These are phyloP conservation scores for Clarkia xantiana DNA, from an alignment of 345 rosid species.

Conservation along the genomic window DNA sequence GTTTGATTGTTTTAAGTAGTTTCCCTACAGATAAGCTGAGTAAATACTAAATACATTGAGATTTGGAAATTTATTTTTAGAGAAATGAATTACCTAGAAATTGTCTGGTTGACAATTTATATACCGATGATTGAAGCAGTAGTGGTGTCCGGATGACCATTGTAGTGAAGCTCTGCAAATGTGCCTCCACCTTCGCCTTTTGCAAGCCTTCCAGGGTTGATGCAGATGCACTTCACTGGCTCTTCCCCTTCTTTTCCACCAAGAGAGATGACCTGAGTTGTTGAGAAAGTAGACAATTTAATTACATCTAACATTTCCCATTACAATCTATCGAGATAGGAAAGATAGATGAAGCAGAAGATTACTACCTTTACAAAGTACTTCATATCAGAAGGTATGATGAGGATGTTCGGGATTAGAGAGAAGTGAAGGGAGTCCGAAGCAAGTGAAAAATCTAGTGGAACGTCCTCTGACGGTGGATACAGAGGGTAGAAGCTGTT, in stretches of 20 bases:
- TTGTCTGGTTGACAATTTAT: conserved; percentile 11
- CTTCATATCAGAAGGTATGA: conserved; percentile 76
- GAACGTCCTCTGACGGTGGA: conserved; percentile 74
- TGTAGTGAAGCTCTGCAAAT: conserved; percentile 56
- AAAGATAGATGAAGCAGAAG: background rate
- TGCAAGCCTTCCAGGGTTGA: conserved; percentile 80
- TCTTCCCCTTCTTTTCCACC: conserved; percentile 47
- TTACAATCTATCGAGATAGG: no score
- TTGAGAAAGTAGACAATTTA: background rate
- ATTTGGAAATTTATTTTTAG: background rate
- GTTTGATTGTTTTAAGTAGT: no score
- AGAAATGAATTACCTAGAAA: conserved; percentile 3
- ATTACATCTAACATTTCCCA: no score
- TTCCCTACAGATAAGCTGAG: no score
- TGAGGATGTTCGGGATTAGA: conserved; percentile 53
- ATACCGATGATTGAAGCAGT: conserved; percentile 57
- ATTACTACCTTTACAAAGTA: conserved; percentile 56
- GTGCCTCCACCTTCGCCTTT: conserved; percentile 88
- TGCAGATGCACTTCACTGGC: conserved; percentile 46
- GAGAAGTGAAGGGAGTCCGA: conserved; percentile 45
- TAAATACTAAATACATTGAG: no score
- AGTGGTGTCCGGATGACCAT: conserved; percentile 40
- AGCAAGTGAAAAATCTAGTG: conserved; percentile 64
- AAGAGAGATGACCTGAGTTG: conserved; percentile 36
- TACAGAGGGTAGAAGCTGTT: conserved; percentile 79